Conservation (phyloP, 2,329 filamentous ascomycete species). For the Hypomyces perniciosus region DNA sequence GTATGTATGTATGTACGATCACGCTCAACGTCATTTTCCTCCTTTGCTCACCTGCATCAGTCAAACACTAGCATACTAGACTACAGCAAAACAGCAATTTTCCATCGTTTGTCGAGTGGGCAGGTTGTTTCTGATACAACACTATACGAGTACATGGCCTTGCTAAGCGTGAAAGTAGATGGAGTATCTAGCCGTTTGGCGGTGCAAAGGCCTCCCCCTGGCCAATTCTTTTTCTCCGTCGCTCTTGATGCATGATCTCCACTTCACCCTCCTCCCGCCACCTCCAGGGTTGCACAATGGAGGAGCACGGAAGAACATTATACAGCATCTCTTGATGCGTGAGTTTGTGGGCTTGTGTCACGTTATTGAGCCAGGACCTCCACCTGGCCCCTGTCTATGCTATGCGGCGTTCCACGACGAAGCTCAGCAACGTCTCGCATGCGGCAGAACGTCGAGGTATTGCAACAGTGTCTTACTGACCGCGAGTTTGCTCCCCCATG, state of each 20-base stretch:
- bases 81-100: conserved; percentile 3
- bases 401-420: conserved; percentile 7
- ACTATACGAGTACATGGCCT: background rate
- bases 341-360: conserved; percentile 1
- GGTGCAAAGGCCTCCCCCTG: conserved; percentile 1
- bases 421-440: background rate
- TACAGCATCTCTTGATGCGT: background rate
- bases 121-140: too few species aligned
- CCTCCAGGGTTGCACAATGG: conserved; percentile 5
- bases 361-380: background rate
- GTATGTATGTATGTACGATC: conserved; percentile 2
- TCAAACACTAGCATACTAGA: background rate
- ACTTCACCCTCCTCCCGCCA: background rate
- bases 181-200: conserved; percentile 3
- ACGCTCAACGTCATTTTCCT: background rate
- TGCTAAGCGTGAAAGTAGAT: background rate
- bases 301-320: background rate
- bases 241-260: conserved; percentile 2
- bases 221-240: background rate
- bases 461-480: conserved; percentile 8
- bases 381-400: conserved; percentile 1
- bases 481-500: background rate
- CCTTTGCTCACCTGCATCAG: background rate
- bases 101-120: background rate
- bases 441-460: conserved; percentile 5